A percentile compares a stretch with the other conserved stretches of the same genome.
These are phyloP conservation scores for Podospora anserina DNA, from an alignment of 495 filamentous ascomycete genomes.

Conservation along the genomic window DNA sequence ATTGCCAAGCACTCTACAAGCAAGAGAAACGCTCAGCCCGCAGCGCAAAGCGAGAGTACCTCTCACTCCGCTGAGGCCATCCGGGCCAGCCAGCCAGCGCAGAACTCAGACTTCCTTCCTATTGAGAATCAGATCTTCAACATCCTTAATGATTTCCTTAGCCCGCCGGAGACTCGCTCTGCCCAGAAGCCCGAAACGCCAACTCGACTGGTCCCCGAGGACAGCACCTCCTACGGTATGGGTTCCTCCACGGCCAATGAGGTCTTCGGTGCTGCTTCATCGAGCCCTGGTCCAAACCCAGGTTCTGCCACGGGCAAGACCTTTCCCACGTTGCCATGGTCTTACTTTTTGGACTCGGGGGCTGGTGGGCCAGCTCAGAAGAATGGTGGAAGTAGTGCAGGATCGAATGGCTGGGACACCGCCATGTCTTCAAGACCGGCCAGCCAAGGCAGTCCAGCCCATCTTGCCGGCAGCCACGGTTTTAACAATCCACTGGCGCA, in stretches of 20 bases:
- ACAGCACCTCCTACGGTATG: constrained; percentile 41
- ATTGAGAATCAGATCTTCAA: constrained; percentile 37
- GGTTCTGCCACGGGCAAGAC: constrained; percentile 37
- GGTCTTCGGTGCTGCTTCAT: constrained; percentile 30
- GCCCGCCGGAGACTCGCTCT: constrained; percentile 32
- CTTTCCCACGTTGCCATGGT: constrained; percentile 45
- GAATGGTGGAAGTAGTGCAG: constrained; percentile 3
- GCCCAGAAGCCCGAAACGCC: constrained; percentile 7
- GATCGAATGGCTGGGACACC: constrained; percentile 13
- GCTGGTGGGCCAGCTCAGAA: constrained; percentile 19
- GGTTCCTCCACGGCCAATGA: constrained; percentile 38
- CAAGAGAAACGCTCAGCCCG: background rate
- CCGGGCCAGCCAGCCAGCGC: background rate
- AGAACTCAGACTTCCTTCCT: constrained; percentile 25
- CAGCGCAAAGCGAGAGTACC: background rate
- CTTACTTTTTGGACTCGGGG: constrained; percentile 41
- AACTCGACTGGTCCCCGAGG: constrained; percentile 16
- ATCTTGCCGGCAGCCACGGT: background rate
- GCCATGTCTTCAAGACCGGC: constrained; percentile 18
- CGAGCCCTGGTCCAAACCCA: constrained; percentile 31
- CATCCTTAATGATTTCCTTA: constrained; percentile 43
- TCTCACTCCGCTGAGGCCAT: background rate
- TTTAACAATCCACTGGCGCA: constrained; percentile 12
- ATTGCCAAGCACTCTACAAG: constrained; percentile 3
- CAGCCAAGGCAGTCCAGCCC: constrained; percentile 22